Evolutionary conservation across 1,139 yeast species (phyloP).

Genomic region (Blastobotrys buckinghamii): DNA sequence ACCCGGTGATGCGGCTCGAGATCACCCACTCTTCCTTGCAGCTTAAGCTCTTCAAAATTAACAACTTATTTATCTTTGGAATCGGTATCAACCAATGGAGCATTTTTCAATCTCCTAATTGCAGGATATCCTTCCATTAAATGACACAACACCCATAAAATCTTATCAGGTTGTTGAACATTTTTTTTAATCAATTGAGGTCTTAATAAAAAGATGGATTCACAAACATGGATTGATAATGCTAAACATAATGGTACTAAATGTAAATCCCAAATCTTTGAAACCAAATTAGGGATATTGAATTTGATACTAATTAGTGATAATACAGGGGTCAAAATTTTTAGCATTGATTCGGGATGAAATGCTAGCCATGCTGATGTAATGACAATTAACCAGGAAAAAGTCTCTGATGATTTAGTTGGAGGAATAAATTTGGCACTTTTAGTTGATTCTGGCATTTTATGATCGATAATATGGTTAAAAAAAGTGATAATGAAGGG

Average conservation of each 20-base stretch:
- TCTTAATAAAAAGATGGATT: conserved; percentile 22
- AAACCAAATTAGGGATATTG: too few relatives aligned
- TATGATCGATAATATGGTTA: too few relatives aligned
- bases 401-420: background rate
- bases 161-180: conserved; percentile 24
- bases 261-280: background rate
- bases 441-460: too few relatives aligned
- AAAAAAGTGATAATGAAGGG: too few relatives aligned
- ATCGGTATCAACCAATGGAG: background rate
- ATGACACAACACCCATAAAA: conserved; percentile 26
- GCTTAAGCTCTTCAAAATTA: too few relatives aligned
- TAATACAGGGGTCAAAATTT: background rate
- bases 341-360: background rate
- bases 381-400: background rate
- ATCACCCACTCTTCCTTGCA: too few relatives aligned
- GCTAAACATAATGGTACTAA: conserved; percentile 8
- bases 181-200: conserved; percentile 31
- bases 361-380: background rate
- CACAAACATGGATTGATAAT: conserved; percentile 27
- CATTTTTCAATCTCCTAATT: conserved; percentile 20
- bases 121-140: conserved; percentile 34
- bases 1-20: too few relatives aligned
- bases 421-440: background rate
- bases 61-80: background rate
- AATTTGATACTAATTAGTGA: too few relatives aligned